phyloP scores from a whole-genome alignment of 768 basidiomycete species.

The Trametes cubensis region DNA sequence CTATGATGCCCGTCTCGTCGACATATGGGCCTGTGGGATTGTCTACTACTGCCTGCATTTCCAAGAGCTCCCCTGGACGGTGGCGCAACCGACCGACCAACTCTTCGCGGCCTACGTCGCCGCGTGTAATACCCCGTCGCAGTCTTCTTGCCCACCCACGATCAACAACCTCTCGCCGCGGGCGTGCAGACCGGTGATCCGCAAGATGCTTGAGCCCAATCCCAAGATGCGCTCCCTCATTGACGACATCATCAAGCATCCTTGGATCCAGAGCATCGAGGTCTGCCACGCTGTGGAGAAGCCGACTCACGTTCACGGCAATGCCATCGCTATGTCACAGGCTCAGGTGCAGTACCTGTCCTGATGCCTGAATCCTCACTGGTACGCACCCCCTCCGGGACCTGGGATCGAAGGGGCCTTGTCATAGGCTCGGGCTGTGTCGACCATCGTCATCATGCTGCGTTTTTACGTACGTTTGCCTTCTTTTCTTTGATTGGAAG shows the following conservation, averaged over 20 bases:
- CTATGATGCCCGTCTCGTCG: constrained; percentile 95
- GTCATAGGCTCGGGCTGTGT: neutral
- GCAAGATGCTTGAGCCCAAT: constrained; percentile 95
- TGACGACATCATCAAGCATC: constrained; percentile 76
- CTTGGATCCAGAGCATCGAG: constrained; percentile 83
- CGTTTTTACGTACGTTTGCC: neutral
- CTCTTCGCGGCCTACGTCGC: constrained; percentile 79
- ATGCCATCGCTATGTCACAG: constrained; percentile 57
- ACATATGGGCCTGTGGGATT: constrained; percentile 96
- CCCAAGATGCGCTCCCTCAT: constrained; percentile 75
- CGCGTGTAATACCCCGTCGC: constrained; percentile 52
- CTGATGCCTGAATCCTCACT: neutral
- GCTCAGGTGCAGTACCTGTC: constrained; percentile 47
- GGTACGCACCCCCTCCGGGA: neutral
- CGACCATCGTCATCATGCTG: neutral
- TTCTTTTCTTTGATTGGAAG: neutral
- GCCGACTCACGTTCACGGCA: constrained; percentile 69
- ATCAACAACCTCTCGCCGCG: constrained; percentile 89
- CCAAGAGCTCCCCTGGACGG: constrained; percentile 97
- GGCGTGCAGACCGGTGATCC: constrained; percentile 78
- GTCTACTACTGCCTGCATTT: constrained; percentile 99
- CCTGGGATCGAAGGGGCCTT: neutral
- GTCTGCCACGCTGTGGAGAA: constrained; percentile 70
- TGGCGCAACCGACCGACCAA: constrained; percentile 79
- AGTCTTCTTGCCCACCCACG: constrained; percentile 57